Percentiles rank a stretch among this genome's conserved stretches.
Conservation (phyloP, 2,329 filamentous ascomycete species). For the Sarocladium oryzae region DNA sequence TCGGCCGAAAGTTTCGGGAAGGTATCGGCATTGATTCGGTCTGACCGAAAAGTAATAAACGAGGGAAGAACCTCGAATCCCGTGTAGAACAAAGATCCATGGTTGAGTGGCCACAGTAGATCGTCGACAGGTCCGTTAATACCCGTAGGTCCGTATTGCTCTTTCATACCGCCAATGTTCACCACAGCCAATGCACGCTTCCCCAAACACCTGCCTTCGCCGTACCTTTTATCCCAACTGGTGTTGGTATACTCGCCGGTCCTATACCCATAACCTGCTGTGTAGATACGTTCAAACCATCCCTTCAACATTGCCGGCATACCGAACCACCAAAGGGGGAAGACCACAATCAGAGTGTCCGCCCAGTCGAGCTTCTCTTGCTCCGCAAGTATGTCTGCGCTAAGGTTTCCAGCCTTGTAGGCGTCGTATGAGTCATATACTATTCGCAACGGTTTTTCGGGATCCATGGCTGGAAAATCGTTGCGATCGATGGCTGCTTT, state of each 20-base stretch:
- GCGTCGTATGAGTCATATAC: neutral
- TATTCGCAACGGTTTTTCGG: neutral
- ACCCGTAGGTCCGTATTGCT: neutral
- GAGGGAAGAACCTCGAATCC: neutral
- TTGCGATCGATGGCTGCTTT: neutral
- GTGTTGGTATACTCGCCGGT: neutral
- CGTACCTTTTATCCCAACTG: neutral
- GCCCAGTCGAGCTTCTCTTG: neutral
- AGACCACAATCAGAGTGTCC: neutral
- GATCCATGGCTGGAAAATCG: neutral
- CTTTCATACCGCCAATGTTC: neutral
- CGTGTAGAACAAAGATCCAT: neutral
- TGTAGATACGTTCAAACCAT: neutral
- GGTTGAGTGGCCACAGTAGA: constrained; percentile 13
- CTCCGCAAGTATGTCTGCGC: neutral
- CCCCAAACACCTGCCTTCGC: neutral
- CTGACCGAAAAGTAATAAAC: neutral
- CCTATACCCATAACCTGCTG: neutral
- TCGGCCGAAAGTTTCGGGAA: neutral
- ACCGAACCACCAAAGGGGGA: neutral
- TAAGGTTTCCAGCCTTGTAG: neutral
- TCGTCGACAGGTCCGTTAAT: constrained; percentile 16
- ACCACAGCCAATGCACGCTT: neutral
- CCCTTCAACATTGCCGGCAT: neutral
- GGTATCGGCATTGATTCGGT: neutral